Percentiles rank a stretch among this genome's conserved stretches.
phyloP scores from a whole-genome alignment of 139 green algal species.

The Chlamydomonas incerta region DNA sequence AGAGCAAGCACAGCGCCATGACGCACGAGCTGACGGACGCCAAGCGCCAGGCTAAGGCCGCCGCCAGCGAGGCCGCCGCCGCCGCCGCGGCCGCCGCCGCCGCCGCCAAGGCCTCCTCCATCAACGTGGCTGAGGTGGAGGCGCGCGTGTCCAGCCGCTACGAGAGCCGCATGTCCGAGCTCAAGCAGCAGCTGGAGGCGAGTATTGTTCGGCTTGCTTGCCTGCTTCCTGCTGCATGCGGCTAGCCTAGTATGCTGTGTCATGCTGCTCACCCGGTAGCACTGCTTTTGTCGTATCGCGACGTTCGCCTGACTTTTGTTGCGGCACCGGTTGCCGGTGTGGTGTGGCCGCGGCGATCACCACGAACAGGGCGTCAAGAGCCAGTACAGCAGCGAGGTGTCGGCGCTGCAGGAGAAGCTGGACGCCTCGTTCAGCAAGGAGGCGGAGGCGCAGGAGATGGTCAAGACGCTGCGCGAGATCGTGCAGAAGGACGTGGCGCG shows the following conservation, averaged over 20 bases:
- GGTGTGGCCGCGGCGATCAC: background rate
- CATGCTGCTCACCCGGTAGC: no score
- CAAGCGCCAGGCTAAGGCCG: conserved; percentile 13
- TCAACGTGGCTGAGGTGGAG: conserved; percentile 20
- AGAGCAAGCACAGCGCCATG: conserved; percentile 36
- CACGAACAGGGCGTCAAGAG: conserved; percentile 17
- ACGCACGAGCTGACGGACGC: conserved; percentile 27
- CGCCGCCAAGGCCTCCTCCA: background rate
- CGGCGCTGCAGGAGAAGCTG: conserved; percentile 23
- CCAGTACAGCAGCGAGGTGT: conserved; percentile 22
- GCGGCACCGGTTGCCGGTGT: no score
- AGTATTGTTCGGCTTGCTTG: no score
- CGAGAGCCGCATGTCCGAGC: conserved; percentile 33
- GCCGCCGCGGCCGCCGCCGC: conserved; percentile 11
- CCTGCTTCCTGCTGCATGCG: no score
- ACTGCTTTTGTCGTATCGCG: no score
- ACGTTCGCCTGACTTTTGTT: background rate
- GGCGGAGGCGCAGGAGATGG: conserved; percentile 42
- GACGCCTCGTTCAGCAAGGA: conserved; percentile 3
- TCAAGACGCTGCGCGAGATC: conserved; percentile 14
- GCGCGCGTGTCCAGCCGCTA: conserved; percentile 26
- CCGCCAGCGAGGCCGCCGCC: conserved; percentile 10
- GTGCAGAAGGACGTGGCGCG: conserved; percentile 38
- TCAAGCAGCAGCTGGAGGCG: conserved; percentile 25
- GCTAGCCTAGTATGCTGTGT: no score